Evolutionary conservation across 2,329 filamentous ascomycete species (phyloP), one percentile per base, ranked within the genome.

Genomic region (Trichophaea hybrida): DNA sequence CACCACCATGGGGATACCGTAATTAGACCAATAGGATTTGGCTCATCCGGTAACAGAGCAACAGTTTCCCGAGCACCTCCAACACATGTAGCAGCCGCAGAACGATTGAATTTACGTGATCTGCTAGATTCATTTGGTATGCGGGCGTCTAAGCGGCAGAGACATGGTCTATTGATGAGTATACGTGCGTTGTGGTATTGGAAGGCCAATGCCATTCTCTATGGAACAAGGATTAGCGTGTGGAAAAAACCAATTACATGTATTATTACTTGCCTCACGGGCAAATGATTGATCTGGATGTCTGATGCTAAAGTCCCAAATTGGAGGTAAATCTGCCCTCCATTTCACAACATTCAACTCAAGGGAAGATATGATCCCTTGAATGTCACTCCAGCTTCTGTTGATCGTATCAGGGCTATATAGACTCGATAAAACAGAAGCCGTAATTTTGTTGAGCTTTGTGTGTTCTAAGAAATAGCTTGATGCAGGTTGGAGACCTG

Each of bases 1-100:
- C 64, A 65, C 67, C 67, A 69, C 67, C 67, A 69, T 51, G 67
- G 67, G 32, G 67, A 65, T 31, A 59, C 58, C 8, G 53, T 64
- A 60, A 67, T 67, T 44, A 68, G 61, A 5, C 61, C 64, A 10
- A 64, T 46, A 4, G 67, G 60, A 17, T 64, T 58, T 48, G 64
- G 61, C 13, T 68, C 63, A 34, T 66, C 62, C 6, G 67, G 65
- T 7, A 68, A 51, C 35, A 68, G 60, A 43, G 62, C 64, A 34
- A 69, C 58, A 31, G 61, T 68, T 44, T 67, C 65, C 53, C 66
- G 59, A n/a, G 67, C 67, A n/a, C 66, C 66, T 24, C 60, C 63
- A 32, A 69, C 64, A 57, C 67, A 69, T 1, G 67, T 58, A 33
- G 65, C 61, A 24, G 67, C 67, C 32, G 66, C 67, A 50, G 63